Conservation (phyloP, 129 eudicot genomes). For the Scalesia atractyloides region DNA sequence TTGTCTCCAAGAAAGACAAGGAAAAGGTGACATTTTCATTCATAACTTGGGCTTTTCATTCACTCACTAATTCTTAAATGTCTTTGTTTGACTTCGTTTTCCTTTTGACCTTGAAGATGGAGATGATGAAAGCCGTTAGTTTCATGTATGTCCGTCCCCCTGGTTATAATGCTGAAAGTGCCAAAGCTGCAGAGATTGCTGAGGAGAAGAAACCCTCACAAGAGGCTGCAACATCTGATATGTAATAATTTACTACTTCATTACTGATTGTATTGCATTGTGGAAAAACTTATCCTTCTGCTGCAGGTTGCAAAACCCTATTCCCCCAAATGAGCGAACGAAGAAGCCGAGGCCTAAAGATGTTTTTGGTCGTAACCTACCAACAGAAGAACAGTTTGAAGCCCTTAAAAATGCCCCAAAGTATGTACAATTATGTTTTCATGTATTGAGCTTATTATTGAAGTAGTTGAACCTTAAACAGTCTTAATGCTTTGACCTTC, state of each 20-base stretch:
- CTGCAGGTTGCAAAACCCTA: constrained; percentile 49
- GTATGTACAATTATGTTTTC: constrained; percentile 10
- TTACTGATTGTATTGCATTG: constrained; percentile 4
- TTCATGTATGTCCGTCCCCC: constrained; percentile 95
- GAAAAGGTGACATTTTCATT: constrained; percentile 61
- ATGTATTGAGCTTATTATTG: background rate
- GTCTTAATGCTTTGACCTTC: background rate
- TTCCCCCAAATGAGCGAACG: constrained; percentile 53
- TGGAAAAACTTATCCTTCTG: constrained; percentile 5
- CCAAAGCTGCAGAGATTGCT: constrained; percentile 94
- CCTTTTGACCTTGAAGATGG: constrained; percentile 52
- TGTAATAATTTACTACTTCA: constrained; percentile 31
- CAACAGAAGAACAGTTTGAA: constrained; percentile 94
- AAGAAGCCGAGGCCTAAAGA: constrained; percentile 83
- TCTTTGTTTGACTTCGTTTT: constrained; percentile 24
- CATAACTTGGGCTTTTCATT: no score
- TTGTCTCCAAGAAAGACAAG: constrained; percentile 91
- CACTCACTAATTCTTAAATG: no score
- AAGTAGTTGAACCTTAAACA: constrained; percentile 10
- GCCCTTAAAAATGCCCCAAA: constrained; percentile 94
- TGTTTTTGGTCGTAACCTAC: constrained; percentile 85
- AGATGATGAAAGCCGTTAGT: constrained; percentile 97
- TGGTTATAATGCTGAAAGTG: constrained; percentile 94
- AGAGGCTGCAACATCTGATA: constrained; percentile 48
- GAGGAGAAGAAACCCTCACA: constrained; percentile 56